Conservation (phyloP, 352 stramenopile species). For the Achlya hypogyna region DNA sequence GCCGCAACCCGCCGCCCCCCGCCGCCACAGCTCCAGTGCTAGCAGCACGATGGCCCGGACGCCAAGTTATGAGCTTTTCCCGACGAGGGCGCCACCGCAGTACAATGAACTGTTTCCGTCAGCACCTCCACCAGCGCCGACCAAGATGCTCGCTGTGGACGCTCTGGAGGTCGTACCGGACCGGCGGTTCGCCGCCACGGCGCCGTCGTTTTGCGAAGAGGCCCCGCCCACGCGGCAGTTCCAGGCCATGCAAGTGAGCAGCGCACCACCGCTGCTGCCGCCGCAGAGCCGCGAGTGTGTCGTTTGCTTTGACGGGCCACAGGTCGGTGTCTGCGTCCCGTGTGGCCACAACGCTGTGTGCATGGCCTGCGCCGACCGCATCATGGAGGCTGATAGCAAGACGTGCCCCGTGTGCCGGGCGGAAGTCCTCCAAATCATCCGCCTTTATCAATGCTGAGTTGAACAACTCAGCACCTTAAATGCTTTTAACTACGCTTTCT, state of each 20-base stretch:
- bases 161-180: not conserved
- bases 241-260: not conserved
- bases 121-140: not conserved
- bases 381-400: slow-evolving; percentile 42
- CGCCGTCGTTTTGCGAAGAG: not conserved
- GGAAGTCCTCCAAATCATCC: slow-evolving; percentile 64
- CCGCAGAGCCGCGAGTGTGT: slow-evolving; percentile 42
- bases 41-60: too few relatives aligned
- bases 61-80: too few relatives aligned
- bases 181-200: not conserved
- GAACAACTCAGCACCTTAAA: too few relatives aligned
- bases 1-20: not conserved
- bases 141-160: not conserved
- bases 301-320: slow-evolving; percentile 73
- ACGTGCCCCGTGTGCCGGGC: slow-evolving; percentile 70
- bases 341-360: slow-evolving; percentile 84
- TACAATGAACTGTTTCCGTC: slow-evolving; percentile 16
- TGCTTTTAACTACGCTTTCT: too few relatives aligned
- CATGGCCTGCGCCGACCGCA: slow-evolving; percentile 60
- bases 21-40: not conserved
- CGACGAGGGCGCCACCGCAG: not conserved
- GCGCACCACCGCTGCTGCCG: not conserved
- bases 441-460: slow-evolving; percentile 53
- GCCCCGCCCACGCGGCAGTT: not conserved
- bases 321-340: slow-evolving; percentile 67